Evolutionary conservation across 2,329 filamentous ascomycete species (phyloP), one percentile per base, ranked within the genome.

Genomic region (Pseudogymnoascus pannorum): DNA sequence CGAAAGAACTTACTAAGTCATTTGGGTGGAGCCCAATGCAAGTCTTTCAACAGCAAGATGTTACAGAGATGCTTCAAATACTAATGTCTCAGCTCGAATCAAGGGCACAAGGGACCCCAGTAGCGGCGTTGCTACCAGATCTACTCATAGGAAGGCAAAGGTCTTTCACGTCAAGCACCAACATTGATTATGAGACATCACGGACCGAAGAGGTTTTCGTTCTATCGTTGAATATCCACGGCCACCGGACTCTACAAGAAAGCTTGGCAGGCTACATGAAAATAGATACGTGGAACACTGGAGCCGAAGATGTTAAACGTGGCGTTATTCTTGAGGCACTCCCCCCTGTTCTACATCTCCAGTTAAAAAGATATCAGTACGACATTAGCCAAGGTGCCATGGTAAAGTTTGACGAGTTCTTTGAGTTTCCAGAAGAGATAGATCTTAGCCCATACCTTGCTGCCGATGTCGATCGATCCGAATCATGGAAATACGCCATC

Each of bases 131-230:
- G 2, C 80, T 99, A 5, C 87, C 92, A 1, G 86, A 89, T 64
- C 88, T 99, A 78, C 97, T 99, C 70, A 92, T 94, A 62, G 94
- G 94, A 62, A 97, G 97, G 76, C 92, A 95, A 75, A 97, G 97
- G 78, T 97, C 94, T 0, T 99, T 97, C 75, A 95, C 99, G 66
- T 95, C 91, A 20, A 97, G 94, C 77, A 97, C 97, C 73, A 94
- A 99, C 73, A 94, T 99, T 64, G 87, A 96, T 69, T 97, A 96
- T 77, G 92, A 97, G 77, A 97, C 92, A 20, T 96, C 92, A 64
- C 85, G 92, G 64, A 85, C 94, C 66, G 94, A 99, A 74, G 94
- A 99, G 68, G 99, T 97, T 74, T 99, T 93, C 94, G 94, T 99
- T 72, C 90, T 99, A 63, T 94, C 99, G 73, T 84, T 99, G 67